These are phyloP conservation scores for Castanea mollissima DNA, from an alignment of 306 rosid genomes.

Conservation along the genomic window DNA sequence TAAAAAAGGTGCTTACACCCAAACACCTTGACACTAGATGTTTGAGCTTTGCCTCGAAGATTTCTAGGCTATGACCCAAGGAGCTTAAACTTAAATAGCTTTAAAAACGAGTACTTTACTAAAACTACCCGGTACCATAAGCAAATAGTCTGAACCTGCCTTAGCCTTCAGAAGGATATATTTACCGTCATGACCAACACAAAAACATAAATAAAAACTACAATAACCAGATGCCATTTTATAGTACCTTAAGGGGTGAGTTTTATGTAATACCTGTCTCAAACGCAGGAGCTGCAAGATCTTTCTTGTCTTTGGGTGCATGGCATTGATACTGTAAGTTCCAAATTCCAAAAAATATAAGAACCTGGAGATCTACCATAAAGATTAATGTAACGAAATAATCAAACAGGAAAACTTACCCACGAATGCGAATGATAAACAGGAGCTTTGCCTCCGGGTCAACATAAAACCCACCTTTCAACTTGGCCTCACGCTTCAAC, in stretches of 20 bases:
- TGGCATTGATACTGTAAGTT: slow-evolving; percentile 82
- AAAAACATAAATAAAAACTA: background rate
- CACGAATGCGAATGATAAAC: slow-evolving; percentile 83
- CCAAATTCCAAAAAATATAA: background rate
- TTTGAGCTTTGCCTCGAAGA: background rate
- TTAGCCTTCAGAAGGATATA: no score
- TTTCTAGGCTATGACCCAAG: background rate
- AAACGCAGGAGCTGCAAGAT: slow-evolving; percentile 82
- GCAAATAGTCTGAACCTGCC: background rate
- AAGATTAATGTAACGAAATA: background rate
- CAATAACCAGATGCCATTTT: no score
- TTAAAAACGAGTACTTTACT: background rate
- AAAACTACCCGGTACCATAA: background rate
- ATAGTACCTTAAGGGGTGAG: no score
- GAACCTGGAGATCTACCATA: background rate
- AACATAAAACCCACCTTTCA: slow-evolving; percentile 93
- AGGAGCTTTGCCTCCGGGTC: slow-evolving; percentile 90
- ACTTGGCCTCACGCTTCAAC: slow-evolving; percentile 21
- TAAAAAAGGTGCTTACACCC: background rate
- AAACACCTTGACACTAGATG: background rate
- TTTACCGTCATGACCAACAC: no score
- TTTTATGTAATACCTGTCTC: slow-evolving; percentile 58
- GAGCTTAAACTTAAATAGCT: background rate
- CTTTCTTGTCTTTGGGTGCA: slow-evolving; percentile 78
- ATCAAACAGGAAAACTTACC: slow-evolving; percentile 40